These are phyloP conservation scores for Starmerella floris DNA, from an alignment of 805 yeast species.

Conservation along the genomic window DNA sequence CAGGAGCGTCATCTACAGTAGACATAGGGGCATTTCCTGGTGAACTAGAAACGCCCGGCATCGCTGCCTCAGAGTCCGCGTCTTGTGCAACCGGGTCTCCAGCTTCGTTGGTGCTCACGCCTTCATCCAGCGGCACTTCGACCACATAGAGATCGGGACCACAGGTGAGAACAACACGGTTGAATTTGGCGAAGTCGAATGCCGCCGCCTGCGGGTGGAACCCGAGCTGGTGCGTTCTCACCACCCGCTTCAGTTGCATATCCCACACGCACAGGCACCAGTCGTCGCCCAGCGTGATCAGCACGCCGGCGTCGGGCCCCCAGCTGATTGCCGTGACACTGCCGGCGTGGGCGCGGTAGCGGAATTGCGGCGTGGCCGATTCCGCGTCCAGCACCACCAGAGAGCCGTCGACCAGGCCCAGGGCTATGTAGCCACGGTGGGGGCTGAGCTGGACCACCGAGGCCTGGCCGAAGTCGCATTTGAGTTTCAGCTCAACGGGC, in stretches of 20 bases:
- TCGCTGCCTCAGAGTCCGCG: background rate
- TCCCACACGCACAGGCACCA: constrained; percentile 17
- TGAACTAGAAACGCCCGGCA: no score
- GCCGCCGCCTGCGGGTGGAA: constrained; percentile 6
- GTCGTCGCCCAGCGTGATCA: constrained; percentile 13
- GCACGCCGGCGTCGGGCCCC: constrained; percentile 8
- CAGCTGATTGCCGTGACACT: constrained; percentile 8
- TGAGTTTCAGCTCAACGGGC: constrained; percentile 11
- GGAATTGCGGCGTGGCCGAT: constrained; percentile 9
- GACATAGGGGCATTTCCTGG: background rate
- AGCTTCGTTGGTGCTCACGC: background rate
- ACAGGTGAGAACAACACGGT: constrained; percentile 1
- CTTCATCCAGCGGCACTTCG: constrained; percentile 1
- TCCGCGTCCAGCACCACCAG: constrained; percentile 13
- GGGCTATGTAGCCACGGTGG: constrained; percentile 9
- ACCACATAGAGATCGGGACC: background rate
- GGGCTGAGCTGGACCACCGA: constrained; percentile 9
- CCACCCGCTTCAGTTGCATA: background rate
- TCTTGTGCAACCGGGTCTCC: no score
- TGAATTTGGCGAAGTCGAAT: background rate
- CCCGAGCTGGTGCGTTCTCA: constrained; percentile 6
- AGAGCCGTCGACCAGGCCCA: constrained; percentile 11
- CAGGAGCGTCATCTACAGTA: no score
- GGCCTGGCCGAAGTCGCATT: constrained; percentile 11
- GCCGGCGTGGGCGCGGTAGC: constrained; percentile 8